Evolutionary conservation across 2,329 filamentous ascomycete genomes (phyloP).

Genomic region (Neofusicoccum umdonicola): DNA sequence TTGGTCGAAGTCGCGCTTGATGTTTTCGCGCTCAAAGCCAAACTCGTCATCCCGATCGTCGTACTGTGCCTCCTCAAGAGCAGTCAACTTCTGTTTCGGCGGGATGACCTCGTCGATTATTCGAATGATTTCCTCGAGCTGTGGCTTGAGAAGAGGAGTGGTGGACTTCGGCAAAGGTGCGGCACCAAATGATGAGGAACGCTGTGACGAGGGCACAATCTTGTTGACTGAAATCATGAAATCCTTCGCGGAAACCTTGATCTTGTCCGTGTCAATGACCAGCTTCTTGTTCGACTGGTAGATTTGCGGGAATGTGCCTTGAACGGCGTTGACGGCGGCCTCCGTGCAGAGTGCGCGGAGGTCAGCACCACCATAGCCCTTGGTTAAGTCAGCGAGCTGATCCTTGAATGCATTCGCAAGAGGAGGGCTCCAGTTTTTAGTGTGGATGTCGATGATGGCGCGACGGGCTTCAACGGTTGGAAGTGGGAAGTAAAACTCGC

Average conservation of each 20-base stretch:
- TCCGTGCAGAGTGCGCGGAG: slow-evolving; percentile 92
- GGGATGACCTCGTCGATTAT: slow-evolving; percentile 76
- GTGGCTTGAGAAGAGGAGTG: slow-evolving; percentile 74
- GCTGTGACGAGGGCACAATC: slow-evolving; percentile 90
- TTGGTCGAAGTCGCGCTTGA: slow-evolving; percentile 71
- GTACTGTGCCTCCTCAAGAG: slow-evolving; percentile 92
- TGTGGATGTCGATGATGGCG: slow-evolving; percentile 92
- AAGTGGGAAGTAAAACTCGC: slow-evolving; percentile 96
- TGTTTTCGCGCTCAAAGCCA: slow-evolving; percentile 80
- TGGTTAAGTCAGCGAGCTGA: slow-evolving; percentile 81
- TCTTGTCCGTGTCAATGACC: slow-evolving; percentile 78
- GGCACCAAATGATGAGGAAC: slow-evolving; percentile 81
- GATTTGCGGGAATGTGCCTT: slow-evolving; percentile 93
- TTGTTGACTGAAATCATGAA: slow-evolving; percentile 98
- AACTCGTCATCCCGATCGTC: slow-evolving; percentile 77
- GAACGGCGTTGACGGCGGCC: slow-evolving; percentile 91
- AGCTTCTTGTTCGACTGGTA: slow-evolving; percentile 89
- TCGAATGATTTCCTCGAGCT: slow-evolving; percentile 66
- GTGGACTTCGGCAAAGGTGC: slow-evolving; percentile 75
- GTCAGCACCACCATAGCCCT: slow-evolving; percentile 96
- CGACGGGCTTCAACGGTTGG: slow-evolving; percentile 77
- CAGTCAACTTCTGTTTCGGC: slow-evolving; percentile 79
- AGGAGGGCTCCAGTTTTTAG: slow-evolving; percentile 81
- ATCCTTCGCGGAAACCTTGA: slow-evolving; percentile 85
- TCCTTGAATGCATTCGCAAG: slow-evolving; percentile 76